Evolutionary conservation across 148 eudicot genomes (phyloP), one percentile per base, ranked within the genome.

Genomic region (Silene latifolia): DNA sequence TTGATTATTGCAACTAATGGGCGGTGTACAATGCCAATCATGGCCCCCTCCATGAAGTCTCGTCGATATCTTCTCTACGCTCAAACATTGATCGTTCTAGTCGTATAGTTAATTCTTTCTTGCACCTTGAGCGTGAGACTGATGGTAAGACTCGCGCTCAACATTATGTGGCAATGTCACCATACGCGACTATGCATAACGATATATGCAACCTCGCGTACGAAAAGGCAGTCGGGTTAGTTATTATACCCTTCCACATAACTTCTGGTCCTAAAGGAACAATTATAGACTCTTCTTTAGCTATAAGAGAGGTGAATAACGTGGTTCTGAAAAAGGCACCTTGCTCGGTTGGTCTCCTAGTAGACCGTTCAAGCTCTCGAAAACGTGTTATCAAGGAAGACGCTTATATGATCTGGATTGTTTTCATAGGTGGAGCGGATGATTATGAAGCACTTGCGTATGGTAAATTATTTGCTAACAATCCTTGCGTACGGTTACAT

Each of bases 371-470:
- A 7, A 17, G 53, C 10, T 14, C 25, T 23, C 23, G 53, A n/a
- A 8, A 39, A 3, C 48, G 11, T 11, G 44, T 27, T 14, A 35
- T 11, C 0, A 18, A 23, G 10, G 46, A 48, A 25, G 73, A 64
- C 0, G 44, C 53, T 2, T 77, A 67, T 21, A 47, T 21, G 3
- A 39, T 85, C 10, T 79, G 73, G 0, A 15, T 85, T 10, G 58
- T 84, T 29, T 86, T 82, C 73, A 4, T 82, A n/a, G 89, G 89
- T 0, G 89, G 89, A 0, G 54, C 58, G 0, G 89, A 86, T 61
- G 89, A 86, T 19, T 80, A 76, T 4, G 89, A 86, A 58, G 85
- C 87, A 0, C 82, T 86, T 1, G 89, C 83, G 3, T 82, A 72
- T 11, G 77, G 80, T 3, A 47, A 66, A 25, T 59, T 82, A 7